Conservation (phyloP, 768 basidiomycete species). For the Boletus patriciae region DNA sequence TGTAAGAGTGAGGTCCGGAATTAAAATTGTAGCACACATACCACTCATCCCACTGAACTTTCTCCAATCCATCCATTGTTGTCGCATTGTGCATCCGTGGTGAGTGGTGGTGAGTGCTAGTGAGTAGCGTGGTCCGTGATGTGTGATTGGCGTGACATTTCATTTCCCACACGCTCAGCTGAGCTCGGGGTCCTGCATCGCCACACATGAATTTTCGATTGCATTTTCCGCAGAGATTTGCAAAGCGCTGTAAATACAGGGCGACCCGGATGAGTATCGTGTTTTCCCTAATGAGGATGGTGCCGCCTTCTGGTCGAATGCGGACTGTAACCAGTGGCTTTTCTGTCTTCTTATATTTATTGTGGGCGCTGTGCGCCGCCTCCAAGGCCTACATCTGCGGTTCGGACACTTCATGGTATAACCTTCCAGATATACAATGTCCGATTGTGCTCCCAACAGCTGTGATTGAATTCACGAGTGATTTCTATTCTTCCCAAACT, state of each 20-base stretch:
- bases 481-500: neutral
- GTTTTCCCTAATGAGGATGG: slow-evolving; percentile 13
- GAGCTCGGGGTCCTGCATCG: too few species aligned
- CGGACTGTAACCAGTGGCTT: neutral
- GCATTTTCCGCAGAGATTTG: too few species aligned
- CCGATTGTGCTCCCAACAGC: slow-evolving; percentile 1
- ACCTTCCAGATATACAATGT: neutral
- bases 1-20: too few species aligned
- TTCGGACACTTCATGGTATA: slow-evolving; percentile 10
- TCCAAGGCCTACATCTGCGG: slow-evolving; percentile 14
- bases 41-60: too few species aligned
- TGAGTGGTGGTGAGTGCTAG: too few species aligned
- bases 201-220: too few species aligned
- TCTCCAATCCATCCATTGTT: too few species aligned
- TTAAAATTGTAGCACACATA: too few species aligned
- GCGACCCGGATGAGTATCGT: slow-evolving; percentile 17
- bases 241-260: slow-evolving; percentile 9
- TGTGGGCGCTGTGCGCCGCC: slow-evolving; percentile 8
- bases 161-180: too few species aligned
- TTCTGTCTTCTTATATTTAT: slow-evolving; percentile 5
- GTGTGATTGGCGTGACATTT: too few species aligned
- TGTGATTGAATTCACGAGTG: slow-evolving; percentile 7
- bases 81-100: too few species aligned
- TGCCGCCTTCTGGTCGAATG: neutral
- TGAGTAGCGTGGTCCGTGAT: too few species aligned